These are phyloP conservation scores for Apostasia shenzhenica DNA, from an alignment of 106 monocot species.

Conservation along the genomic window DNA sequence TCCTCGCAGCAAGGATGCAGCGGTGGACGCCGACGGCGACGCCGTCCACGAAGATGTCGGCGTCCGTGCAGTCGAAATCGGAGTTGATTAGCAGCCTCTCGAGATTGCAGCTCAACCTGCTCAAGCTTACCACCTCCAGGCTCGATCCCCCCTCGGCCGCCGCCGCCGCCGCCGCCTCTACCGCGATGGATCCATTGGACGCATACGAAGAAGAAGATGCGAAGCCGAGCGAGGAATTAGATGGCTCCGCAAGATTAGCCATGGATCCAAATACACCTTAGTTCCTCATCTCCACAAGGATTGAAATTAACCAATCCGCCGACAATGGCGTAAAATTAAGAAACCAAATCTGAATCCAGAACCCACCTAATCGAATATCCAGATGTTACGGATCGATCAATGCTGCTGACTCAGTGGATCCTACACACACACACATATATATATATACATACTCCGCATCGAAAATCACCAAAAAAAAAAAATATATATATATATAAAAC, in stretches of 20 bases:
- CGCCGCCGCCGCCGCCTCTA: constrained; percentile 2
- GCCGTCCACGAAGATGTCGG: constrained; percentile 61
- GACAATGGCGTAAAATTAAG: too few relatives aligned
- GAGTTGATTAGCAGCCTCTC: constrained; percentile 59
- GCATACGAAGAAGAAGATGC: constrained; percentile 44
- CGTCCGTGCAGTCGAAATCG: constrained; percentile 84
- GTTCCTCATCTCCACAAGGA: neutral
- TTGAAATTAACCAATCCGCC: too few relatives aligned
- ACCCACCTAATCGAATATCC: neutral
- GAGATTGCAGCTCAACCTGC: constrained; percentile 58
- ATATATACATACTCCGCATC: too few relatives aligned
- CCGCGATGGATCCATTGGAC: constrained; percentile 42
- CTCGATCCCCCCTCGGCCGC: constrained; percentile 10
- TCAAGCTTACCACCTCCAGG: constrained; percentile 57
- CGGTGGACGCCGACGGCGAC: constrained; percentile 63
- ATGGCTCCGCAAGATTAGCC: constrained; percentile 30
- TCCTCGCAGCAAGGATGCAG: constrained; percentile 71
- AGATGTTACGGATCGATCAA: neutral
- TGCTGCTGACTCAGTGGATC: neutral
- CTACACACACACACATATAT: too few relatives aligned
- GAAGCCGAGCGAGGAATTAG: constrained; percentile 42
- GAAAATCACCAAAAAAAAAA: too few relatives aligned
- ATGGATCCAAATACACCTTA: constrained; percentile 5
- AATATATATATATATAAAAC: too few relatives aligned
- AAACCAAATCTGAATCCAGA: too few relatives aligned